These are phyloP conservation scores for Quercus dentata DNA, from an alignment of 306 rosid genomes.

Conservation along the genomic window DNA sequence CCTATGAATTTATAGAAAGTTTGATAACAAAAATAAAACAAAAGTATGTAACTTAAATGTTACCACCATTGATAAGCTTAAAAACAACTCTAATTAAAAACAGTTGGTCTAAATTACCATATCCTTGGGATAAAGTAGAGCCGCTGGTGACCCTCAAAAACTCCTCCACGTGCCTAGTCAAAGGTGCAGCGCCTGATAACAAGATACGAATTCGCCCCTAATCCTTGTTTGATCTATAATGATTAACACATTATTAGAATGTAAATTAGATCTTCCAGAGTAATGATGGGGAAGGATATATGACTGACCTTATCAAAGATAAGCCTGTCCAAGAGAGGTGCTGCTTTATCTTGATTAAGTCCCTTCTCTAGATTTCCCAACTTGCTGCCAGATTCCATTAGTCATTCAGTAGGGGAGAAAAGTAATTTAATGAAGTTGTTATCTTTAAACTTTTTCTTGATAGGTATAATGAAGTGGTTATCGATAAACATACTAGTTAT, in stretches of 20 bases:
- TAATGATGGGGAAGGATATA: not conserved
- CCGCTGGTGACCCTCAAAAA: slow-evolving; percentile 75
- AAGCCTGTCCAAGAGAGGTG: slow-evolving; percentile 80
- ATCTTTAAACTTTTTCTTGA: slow-evolving; percentile 7
- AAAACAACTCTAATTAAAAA: not conserved
- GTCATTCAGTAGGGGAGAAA: slow-evolving; percentile 23
- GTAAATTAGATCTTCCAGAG: not conserved
- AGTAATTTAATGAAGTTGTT: not conserved
- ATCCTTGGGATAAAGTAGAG: slow-evolving; percentile 78
- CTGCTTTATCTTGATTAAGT: slow-evolving; percentile 67
- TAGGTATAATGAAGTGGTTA: not conserved
- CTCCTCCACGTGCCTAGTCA: slow-evolving; percentile 84
- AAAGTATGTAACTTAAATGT: no score
- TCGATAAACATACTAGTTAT: slow-evolving; percentile 56
- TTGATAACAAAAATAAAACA: no score
- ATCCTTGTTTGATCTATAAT: slow-evolving; percentile 62
- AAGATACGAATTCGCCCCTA: slow-evolving; percentile 75
- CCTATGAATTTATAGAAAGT: no score
- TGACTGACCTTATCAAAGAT: slow-evolving; percentile 69
- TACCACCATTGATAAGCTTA: no score
- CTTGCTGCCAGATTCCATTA: slow-evolving; percentile 55
- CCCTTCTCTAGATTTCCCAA: slow-evolving; percentile 75
- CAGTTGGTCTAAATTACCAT: slow-evolving; percentile 45
- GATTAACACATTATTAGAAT: slow-evolving; percentile 10
- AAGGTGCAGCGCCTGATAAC: slow-evolving; percentile 87